Conservation (phyloP, 257 asterid genomes). For the Solanum rostratum region DNA sequence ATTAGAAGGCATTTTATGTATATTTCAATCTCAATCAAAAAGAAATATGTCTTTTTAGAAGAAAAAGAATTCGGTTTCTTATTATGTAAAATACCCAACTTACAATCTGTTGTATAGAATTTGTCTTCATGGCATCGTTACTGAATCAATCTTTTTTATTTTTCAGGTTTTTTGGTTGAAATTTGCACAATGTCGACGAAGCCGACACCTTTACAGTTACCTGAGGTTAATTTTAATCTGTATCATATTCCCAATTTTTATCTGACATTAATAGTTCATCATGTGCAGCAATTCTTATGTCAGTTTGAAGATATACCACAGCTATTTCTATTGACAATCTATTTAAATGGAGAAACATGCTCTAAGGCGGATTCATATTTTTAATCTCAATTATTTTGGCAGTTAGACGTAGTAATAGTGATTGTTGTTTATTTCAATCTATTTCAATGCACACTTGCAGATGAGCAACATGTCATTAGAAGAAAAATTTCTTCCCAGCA, state of each 20-base stretch:
- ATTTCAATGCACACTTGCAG: slow-evolving; percentile 7
- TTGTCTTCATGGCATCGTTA: not conserved
- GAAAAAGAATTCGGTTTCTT: not conserved
- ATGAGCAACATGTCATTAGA: slow-evolving; percentile 22
- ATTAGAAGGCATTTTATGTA: no score
- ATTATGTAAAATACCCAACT: not conserved
- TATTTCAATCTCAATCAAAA: not conserved
- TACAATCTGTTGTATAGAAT: not conserved
- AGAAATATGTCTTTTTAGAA: no score
- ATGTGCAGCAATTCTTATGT: not conserved
- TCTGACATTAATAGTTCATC: not conserved
- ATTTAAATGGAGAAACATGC: not conserved
- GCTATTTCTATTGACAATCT: not conserved
- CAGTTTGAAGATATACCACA: not conserved
- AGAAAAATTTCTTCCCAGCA: not conserved
- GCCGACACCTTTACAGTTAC: slow-evolving; percentile 18
- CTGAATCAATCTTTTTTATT: not conserved
- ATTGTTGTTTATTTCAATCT: not conserved
- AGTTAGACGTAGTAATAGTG: not conserved
- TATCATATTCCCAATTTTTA: not conserved
- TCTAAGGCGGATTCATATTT: not conserved
- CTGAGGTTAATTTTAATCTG: slow-evolving; percentile 19
- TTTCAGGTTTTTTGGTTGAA: slow-evolving; percentile 6
- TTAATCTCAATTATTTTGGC: not conserved
- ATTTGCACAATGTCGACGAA: slow-evolving; percentile 7